Conservation (phyloP, 2,329 filamentous ascomycete species). For the Penicillium hordei region DNA sequence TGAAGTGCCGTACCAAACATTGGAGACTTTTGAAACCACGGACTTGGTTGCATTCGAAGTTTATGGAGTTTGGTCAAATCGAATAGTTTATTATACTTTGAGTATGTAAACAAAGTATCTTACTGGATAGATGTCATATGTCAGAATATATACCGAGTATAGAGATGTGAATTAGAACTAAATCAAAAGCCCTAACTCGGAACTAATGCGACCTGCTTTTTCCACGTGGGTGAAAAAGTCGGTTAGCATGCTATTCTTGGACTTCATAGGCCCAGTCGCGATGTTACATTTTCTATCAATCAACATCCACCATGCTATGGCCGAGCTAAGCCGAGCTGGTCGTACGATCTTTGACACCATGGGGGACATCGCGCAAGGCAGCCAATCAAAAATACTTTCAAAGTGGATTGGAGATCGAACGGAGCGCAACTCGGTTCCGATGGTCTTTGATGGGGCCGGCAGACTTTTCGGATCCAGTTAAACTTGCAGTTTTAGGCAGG, state of each 20-base stretch:
- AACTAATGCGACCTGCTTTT: not conserved
- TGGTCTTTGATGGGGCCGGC: not conserved
- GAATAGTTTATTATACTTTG: too few species aligned
- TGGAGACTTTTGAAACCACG: too few species aligned
- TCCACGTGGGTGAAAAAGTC: not conserved
- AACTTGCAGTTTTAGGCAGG: conserved; percentile 13
- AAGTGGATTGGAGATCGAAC: conserved; percentile 9
- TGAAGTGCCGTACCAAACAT: not conserved
- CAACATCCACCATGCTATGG: not conserved
- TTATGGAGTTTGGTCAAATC: not conserved
- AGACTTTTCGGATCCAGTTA: conserved; percentile 1
- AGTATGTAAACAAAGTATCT: too few species aligned
- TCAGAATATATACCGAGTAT: not conserved
- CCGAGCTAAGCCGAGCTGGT: not conserved
- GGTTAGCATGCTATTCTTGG: not conserved
- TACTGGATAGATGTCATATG: too few species aligned
- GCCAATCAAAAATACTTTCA: not conserved
- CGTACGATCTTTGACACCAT: not conserved
- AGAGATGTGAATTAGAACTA: not conserved
- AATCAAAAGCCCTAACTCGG: not conserved
- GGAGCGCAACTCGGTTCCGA: conserved; percentile 8
- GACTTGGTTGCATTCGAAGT: not conserved
- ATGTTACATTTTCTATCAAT: not conserved
- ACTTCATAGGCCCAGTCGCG: not conserved
- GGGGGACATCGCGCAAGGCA: not conserved